Percentiles rank a stretch among this genome's conserved stretches.
These are phyloP conservation scores for Clonostachys chloroleuca DNA, from an alignment of 2,329 filamentous ascomycete genomes.

Conservation along the genomic window DNA sequence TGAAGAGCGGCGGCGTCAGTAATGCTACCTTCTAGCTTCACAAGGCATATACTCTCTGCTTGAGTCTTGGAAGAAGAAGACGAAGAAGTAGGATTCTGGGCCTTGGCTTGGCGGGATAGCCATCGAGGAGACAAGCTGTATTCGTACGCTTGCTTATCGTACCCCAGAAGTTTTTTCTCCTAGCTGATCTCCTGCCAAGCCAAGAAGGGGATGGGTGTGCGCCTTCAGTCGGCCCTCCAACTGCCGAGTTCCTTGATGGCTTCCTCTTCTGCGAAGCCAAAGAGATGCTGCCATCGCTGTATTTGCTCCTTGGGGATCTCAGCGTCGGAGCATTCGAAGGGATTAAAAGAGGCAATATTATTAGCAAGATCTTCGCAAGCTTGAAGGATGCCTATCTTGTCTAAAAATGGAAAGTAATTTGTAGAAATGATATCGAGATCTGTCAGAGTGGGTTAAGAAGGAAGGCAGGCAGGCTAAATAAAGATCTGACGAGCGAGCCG, in stretches of 20 bases:
- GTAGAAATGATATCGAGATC: background rate
- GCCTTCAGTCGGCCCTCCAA: slow-evolving; percentile 4
- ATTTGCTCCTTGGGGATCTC: slow-evolving; percentile 2
- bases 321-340: slow-evolving; percentile 1
- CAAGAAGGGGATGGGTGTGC: background rate
- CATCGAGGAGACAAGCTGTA: slow-evolving; percentile 1
- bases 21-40: slow-evolving; percentile 2
- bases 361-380: slow-evolving; percentile 1
- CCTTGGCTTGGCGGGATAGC: background rate
- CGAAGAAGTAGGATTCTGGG: background rate
- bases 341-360: slow-evolving; percentile 1
- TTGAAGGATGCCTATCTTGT: slow-evolving; percentile 1
- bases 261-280: background rate
- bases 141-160: slow-evolving; percentile 7
- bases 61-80: background rate
- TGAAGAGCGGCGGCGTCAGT: background rate
- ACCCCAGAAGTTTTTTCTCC: background rate
- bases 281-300: slow-evolving; percentile 3
- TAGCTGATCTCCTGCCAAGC: slow-evolving; percentile 4
- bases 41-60: background rate
- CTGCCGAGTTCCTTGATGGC: slow-evolving; percentile 3
- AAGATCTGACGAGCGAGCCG: too few relatives aligned
- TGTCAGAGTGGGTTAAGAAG: too few relatives aligned
- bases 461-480: too few relatives aligned
- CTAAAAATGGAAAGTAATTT: background rate